Evolutionary conservation across 179 eudicot genomes (phyloP).

Genomic region (Camellia oleifera): DNA sequence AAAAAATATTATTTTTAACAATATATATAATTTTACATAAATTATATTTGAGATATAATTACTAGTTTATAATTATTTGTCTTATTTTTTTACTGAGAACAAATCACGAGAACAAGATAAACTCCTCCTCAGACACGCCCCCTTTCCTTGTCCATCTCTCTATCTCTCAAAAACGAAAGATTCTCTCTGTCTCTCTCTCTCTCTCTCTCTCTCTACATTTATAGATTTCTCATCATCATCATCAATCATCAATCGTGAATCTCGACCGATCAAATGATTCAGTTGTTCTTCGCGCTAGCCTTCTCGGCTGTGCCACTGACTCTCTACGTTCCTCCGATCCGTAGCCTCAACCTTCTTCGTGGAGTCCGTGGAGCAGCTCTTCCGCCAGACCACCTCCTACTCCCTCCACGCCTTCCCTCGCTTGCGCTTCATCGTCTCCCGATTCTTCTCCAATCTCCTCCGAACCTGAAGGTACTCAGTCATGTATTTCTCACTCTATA

Average conservation of each 20-base stretch:
- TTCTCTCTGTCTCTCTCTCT: too few species aligned
- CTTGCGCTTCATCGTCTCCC: constrained; percentile 26
- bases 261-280: constrained; percentile 30
- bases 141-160: too few species aligned
- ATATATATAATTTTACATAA: too few species aligned
- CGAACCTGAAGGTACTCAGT: constrained; percentile 16
- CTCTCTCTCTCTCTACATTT: too few species aligned
- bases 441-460: constrained; percentile 18
- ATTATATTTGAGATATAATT: too few species aligned
- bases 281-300: constrained; percentile 45
- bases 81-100: too few species aligned
- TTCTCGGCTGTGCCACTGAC: constrained; percentile 57
- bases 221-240: too few species aligned
- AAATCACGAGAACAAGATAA: too few species aligned
- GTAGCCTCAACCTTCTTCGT: constrained; percentile 41
- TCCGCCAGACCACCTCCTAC: constrained; percentile 22
- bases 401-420: constrained; percentile 22
- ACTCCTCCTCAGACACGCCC: too few species aligned
- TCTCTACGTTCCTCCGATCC: constrained; percentile 46
- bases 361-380: constrained; percentile 26
- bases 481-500: not conserved
- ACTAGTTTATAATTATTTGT: too few species aligned
- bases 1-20: too few species aligned
- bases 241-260: not conserved
- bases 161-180: too few species aligned